Base-by-base conservation (phyloP, 179 eudicot genomes). In the Silene coronaria region DNA sequence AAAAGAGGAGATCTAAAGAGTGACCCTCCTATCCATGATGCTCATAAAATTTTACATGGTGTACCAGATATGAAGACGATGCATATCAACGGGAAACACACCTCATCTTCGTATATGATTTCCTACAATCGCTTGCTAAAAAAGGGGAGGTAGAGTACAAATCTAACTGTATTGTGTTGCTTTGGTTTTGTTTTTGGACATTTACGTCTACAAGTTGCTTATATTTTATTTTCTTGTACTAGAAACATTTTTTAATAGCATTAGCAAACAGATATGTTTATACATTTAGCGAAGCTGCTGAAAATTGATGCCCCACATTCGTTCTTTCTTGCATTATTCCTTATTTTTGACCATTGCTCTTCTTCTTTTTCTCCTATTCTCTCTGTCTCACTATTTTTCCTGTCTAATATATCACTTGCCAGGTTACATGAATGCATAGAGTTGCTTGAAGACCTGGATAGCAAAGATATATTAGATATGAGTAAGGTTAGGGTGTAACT, bases 391-490 rank as follows among this genome's bases (percentile, higher is more conserved):
- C 21, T 71, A 22, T 22, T 58, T 53, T 67, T 68, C 45, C 51
- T 67, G 63, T 64, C 42, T 73, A 27, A 76, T 69, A 11, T 51
- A 19, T 73, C 7, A 28, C 45, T 81, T 74, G 32, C 76, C 78
- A 92, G 97, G 95, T 80, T 95, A 81, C 75, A 36, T 16, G 92
- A 95, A 62, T 89, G 97, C 78, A 48, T 95, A 67, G 87, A 88
- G 79, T 82, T 92, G 87, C 97, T 95, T 75, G 93, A 91, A 85
- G 92, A 89, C 76, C 82, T 89, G 93, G 86, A 89, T 77, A 77
- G 70, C 62, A 85, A 89, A 48, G 92, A 93, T 67, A 75, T 80
- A 73, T 74, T 95, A 82, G 93, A 95, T 84, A 95, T 91, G 99
- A 88, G 81, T 76, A 88, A 95, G 88, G 99, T 86, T 84, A 80